phyloP scores from a whole-genome alignment of 805 yeast species.

The Debaryomyces tyrocola region DNA sequence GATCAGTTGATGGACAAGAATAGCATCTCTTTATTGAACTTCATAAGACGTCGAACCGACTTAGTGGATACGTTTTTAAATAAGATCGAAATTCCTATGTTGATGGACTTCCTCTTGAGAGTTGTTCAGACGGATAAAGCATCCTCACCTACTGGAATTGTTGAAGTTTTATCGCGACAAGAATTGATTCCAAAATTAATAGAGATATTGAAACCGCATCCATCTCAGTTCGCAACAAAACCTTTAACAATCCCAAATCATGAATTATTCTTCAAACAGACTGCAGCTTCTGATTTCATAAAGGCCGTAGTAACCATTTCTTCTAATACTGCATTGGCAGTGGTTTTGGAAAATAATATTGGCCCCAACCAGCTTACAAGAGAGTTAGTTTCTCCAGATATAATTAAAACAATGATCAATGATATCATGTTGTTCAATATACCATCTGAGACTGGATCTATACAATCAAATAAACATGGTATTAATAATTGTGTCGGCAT shows the following conservation, averaged over 20 bases:
- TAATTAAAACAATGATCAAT: constrained; percentile 64
- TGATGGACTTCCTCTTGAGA: constrained; percentile 89
- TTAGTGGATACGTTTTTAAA: constrained; percentile 78
- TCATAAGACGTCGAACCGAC: constrained; percentile 64
- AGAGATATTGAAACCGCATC: constrained; percentile 65
- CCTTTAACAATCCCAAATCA: constrained; percentile 25
- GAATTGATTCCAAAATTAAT: constrained; percentile 70
- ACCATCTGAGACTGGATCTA: constrained; percentile 8
- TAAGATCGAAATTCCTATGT: constrained; percentile 89
- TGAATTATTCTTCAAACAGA: constrained; percentile 57
- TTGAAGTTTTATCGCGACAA: constrained; percentile 73
- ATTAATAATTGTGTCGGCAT: constrained; percentile 93
- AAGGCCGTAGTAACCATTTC: constrained; percentile 93
- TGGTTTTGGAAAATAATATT: constrained; percentile 84
- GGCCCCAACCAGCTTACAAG: constrained; percentile 96
- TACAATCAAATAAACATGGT: constrained; percentile 69
- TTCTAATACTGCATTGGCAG: constrained; percentile 70
- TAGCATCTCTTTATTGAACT: constrained; percentile 62
- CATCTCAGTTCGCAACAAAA: constrained; percentile 47
- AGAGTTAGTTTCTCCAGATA: constrained; percentile 76
- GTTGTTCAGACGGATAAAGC: constrained; percentile 92
- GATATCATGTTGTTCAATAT: constrained; percentile 59
- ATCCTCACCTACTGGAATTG: constrained; percentile 83
- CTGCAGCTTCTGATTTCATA: constrained; percentile 92
- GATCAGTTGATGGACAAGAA: constrained; percentile 77